These are phyloP conservation scores for Ophiostoma sp. DNA, from an alignment of 2,329 filamentous ascomycete genomes.

Conservation along the genomic window DNA sequence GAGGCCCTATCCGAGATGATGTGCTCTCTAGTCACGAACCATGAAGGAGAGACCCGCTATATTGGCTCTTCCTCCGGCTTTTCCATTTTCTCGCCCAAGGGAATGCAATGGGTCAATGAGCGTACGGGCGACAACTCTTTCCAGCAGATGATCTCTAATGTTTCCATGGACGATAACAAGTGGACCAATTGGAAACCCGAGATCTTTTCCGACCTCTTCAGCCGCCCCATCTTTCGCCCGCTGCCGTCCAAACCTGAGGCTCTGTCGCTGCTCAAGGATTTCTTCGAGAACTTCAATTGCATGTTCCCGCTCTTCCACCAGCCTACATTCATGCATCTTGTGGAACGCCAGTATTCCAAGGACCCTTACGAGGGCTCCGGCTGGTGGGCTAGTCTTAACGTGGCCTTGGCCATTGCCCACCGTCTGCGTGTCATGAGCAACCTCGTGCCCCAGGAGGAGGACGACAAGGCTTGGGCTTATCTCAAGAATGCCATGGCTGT, in stretches of 20 bases:
- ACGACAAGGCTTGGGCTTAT: conserved; percentile 92
- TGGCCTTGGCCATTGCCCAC: conserved; percentile 89
- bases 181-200: conserved; percentile 99
- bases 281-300: conserved; percentile 98
- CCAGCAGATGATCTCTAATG: conserved; percentile 87
- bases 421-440: conserved; percentile 94
- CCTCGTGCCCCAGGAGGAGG: conserved; percentile 83
- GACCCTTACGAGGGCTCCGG: conserved; percentile 94
- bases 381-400: conserved; percentile 98
- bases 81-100: conserved; percentile 97
- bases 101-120: conserved; percentile 97
- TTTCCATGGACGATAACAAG: conserved; percentile 90
- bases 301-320: conserved; percentile 98
- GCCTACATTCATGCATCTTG: conserved; percentile 96
- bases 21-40: conserved; percentile 96
- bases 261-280: conserved; percentile 84
- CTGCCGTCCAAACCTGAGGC: conserved; percentile 86
- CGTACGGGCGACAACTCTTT: conserved; percentile 97
- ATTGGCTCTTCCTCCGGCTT: conserved; percentile 97
- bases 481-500: conserved; percentile 96
- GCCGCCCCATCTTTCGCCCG: conserved; percentile 77
- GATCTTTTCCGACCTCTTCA: conserved; percentile 90
- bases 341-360: conserved; percentile 87
- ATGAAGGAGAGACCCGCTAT: conserved; percentile 90
- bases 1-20: conserved; percentile 96